Base-by-base conservation (phyloP, 495 filamentous ascomycete species). In the Bombardia bombarda region DNA sequence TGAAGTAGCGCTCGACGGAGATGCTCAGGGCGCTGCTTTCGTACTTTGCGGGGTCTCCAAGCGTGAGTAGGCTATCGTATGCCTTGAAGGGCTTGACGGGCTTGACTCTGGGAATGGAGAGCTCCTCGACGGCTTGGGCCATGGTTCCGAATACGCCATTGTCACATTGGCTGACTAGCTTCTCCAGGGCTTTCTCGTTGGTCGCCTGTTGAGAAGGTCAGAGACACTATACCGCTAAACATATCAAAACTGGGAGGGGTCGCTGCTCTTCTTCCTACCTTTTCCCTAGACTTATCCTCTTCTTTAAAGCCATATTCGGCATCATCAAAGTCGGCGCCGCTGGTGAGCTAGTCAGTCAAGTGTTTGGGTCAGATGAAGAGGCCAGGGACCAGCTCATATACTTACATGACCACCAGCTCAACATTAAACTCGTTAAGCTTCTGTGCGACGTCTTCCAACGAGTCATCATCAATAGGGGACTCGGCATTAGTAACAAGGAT, bases 291-390 rank as follows among this genome's bases (percentile, higher is more conserved):
- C 61, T 99, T 99, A 51, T 84, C 79, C 61, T 99, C 90, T 68
- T 99, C 90, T 60, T 90, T 93, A 54, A 86, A 83, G 21, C 90
- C 89, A 54, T 80, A 95, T 23, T 95, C 89, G 3, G 79, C 56
- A 65, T 96, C 93, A 51, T 99, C 89, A 59, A 97, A 97, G 63
- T 99, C 92, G 20, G 90, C 75, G 6, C 92, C 92, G 40, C 88
- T 94, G 34, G 28, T 10, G 12, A 8, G 30, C 25, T n/a, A n/a
- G n/a, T n/a, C n/a, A n/a, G n/a, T n/a, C n/a, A n/a, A n/a, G n/a
- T n/a, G n/a, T n/a, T n/a, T n/a, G n/a, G n/a, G n/a, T n/a, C n/a
- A n/a, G n/a, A n/a, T n/a, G n/a, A n/a, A n/a, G n/a, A n/a, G n/a
- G n/a, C n/a, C n/a, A n/a, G n/a, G n/a, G n/a, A n/a, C n/a, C n/a